Evolutionary conservation across 805 yeast genomes (phyloP).

Genomic region (Yamadazyma laniorum): DNA sequence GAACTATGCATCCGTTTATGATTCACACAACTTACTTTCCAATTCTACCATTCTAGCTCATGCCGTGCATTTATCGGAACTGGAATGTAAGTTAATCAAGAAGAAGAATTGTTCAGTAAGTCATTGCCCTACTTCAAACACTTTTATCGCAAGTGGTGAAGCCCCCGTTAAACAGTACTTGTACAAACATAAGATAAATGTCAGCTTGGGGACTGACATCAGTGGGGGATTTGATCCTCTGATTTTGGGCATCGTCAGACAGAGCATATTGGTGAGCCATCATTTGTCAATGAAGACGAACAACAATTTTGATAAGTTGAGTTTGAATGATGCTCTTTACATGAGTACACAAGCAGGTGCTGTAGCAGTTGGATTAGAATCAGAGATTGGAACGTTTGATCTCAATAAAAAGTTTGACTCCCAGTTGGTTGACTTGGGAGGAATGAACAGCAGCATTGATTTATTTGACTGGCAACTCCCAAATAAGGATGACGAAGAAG

Average conservation of each 20-base stretch:
- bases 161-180: constrained; percentile 70
- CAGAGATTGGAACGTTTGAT: constrained; percentile 65
- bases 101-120: constrained; percentile 65
- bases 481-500: constrained; percentile 13
- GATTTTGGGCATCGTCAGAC: constrained; percentile 34
- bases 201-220: constrained; percentile 57
- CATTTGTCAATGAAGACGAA: constrained; percentile 38
- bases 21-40: constrained; percentile 56
- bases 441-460: constrained; percentile 62
- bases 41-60: constrained; percentile 82
- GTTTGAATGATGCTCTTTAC: constrained; percentile 69
- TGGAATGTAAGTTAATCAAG: constrained; percentile 61
- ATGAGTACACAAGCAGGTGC: constrained; percentile 94
- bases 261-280: constrained; percentile 39
- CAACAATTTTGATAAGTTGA: constrained; percentile 48
- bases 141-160: constrained; percentile 86
- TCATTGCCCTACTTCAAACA: constrained; percentile 92
- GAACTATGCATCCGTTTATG: constrained; percentile 76
- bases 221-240: constrained; percentile 44
- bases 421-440: constrained; percentile 66
- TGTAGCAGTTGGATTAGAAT: constrained; percentile 56
- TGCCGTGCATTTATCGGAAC: constrained; percentile 69
- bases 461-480: constrained; percentile 74
- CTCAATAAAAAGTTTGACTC: constrained; percentile 82
- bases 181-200: constrained; percentile 63